Evolutionary conservation across 306 rosid species (phyloP), one percentile per base, ranked within the genome.

Genomic region (Pyrus bretschneideri): DNA sequence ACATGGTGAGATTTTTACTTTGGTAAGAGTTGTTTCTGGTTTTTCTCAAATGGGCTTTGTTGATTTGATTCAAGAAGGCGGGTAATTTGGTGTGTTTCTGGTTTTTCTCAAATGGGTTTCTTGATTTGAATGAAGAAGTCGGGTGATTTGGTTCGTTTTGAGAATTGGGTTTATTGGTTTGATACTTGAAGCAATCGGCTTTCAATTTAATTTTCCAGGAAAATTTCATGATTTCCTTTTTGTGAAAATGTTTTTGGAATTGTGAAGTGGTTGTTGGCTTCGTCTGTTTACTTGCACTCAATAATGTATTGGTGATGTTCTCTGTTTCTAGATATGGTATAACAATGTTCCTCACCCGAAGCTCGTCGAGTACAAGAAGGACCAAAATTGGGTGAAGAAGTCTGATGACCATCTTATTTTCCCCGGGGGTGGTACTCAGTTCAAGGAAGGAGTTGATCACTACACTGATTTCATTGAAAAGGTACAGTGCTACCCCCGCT

Each of bases 381-480:
- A 88, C 67, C 97, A 95, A 55, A 85, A 88, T 68, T 95, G 99
- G 99, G 97, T 95, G 21, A 87, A 84, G 23, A 90, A 89, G 76
- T 88, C 92, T 2, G 97, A 91, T 0, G 86, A 92, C 62, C 87
- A 92, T 82, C 84, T 95, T 38, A 85, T 82, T 79, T 95, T 95
- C 81, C 97, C 97, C 8, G 97, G 99, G 21, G 97, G 99, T 45
- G 99, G 97, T 55, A 95, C 99, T 76, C 99, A 95, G 85, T 95
- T 95, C 83, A 95, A 95, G 88, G 92, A 92, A 13, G 99, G 99
- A 58, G 97, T 92, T 69, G 81, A 72, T 60, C 91, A 38, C 72
- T 95, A 95, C 65, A 76, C 88, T 30, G 71, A 86, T 33, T 91
- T 86, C 82, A 83, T 95, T 29, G 74, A 86, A 63, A 87, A 87